These are phyloP conservation scores for Rhododendron simsii DNA, from an alignment of 148 eudicot genomes.

Conservation along the genomic window DNA sequence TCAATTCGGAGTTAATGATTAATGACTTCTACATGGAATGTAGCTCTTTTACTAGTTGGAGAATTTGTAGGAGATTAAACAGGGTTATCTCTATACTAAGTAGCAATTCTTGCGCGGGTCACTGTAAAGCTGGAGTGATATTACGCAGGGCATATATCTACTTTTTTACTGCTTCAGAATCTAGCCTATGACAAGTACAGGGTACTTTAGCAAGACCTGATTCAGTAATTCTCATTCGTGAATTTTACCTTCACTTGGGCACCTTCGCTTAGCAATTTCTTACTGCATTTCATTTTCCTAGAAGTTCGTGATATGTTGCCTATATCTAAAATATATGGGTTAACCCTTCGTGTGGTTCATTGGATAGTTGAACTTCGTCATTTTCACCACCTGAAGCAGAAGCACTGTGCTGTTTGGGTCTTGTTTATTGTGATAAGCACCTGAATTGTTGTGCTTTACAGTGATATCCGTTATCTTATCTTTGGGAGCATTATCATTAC, in stretches of 20 bases:
- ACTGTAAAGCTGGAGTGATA: neutral
- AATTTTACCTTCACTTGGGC: neutral
- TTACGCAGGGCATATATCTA: neutral
- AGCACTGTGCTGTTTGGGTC: too few species aligned
- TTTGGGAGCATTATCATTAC: neutral
- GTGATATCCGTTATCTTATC: neutral
- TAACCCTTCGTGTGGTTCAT: neutral
- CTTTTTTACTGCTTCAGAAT: neutral
- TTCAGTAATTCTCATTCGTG: neutral
- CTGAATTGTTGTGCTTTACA: neutral
- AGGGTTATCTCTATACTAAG: neutral
- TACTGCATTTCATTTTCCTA: neutral
- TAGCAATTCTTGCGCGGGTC: neutral
- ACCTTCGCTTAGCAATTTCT: neutral
- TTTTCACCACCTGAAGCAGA: neutral
- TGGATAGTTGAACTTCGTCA: neutral
- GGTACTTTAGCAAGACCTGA: neutral
- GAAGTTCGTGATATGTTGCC: neutral
- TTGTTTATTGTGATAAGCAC: too few species aligned
- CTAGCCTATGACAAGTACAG: too few species aligned
- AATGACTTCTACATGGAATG: neutral
- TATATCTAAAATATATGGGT: neutral
- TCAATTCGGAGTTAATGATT: too few species aligned
- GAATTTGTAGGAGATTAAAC: slow-evolving; percentile 10
- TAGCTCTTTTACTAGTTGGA: slow-evolving; percentile 7